Conservation (phyloP, 768 basidiomycete species). For the Kondoa malvinella region DNA sequence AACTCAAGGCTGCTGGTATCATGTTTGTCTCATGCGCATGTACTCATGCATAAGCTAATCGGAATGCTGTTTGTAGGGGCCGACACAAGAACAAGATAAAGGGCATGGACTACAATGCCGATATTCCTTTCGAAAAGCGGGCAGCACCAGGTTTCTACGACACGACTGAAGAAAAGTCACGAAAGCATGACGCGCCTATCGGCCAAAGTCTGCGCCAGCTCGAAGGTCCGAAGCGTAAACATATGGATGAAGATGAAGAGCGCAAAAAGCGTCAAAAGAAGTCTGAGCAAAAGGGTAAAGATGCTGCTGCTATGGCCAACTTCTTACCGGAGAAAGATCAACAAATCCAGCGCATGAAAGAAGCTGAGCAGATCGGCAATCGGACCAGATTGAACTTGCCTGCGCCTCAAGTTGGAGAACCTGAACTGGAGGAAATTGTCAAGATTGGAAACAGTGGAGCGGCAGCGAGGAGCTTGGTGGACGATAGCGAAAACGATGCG, state of each 20-base stretch:
- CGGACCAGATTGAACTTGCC: slow-evolving; percentile 71
- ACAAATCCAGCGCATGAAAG: slow-evolving; percentile 93
- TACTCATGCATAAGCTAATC: not conserved
- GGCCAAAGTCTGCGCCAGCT: slow-evolving; percentile 26
- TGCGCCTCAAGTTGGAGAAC: slow-evolving; percentile 77
- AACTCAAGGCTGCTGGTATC: slow-evolving; percentile 93
- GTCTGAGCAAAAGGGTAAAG: slow-evolving; percentile 41
- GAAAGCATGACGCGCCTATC: slow-evolving; percentile 53
- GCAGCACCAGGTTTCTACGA: slow-evolving; percentile 93
- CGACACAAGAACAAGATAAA: slow-evolving; percentile 86
- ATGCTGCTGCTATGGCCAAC: slow-evolving; percentile 52
- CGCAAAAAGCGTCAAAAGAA: slow-evolving; percentile 74
- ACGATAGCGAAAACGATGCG: slow-evolving; percentile 54
- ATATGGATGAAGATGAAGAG: slow-evolving; percentile 84
- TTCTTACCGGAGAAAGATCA: slow-evolving; percentile 84
- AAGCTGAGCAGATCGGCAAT: slow-evolving; percentile 85
- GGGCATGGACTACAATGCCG: slow-evolving; percentile 99
- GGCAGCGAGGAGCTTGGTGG: slow-evolving; percentile 66
- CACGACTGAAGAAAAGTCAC: slow-evolving; percentile 79
- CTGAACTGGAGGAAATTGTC: slow-evolving; percentile 90
- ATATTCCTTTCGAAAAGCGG: slow-evolving; percentile 97
- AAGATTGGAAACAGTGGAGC: slow-evolving; percentile 92
- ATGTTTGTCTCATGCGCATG: slow-evolving; percentile 44
- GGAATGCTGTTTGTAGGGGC: slow-evolving; percentile 41
- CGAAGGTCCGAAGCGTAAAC: slow-evolving; percentile 77